phyloP scores from a whole-genome alignment of 345 rosid genomes.

The Eucalyptus marginata region DNA sequence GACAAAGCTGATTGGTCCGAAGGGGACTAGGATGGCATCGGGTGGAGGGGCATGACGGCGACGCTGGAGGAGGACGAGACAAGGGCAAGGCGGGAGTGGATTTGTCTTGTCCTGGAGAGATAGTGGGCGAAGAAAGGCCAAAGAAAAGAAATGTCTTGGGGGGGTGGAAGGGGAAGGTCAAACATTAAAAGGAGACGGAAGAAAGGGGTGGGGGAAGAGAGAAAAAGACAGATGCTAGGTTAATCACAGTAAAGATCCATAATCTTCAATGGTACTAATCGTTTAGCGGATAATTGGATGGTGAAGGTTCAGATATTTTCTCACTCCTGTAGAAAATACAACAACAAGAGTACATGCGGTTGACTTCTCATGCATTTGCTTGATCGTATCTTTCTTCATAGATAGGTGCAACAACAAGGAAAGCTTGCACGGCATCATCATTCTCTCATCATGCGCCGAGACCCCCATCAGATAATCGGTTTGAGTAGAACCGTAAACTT shows the following conservation, averaged over 20 bases:
- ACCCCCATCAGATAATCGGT: background rate
- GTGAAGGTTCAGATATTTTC: background rate
- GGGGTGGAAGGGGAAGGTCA: background rate
- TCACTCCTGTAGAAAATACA: background rate
- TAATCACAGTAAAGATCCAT: background rate
- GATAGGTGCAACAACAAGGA: background rate
- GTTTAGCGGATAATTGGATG: background rate
- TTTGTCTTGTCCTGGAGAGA: too few species aligned
- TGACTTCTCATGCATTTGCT: background rate
- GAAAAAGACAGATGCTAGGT: background rate
- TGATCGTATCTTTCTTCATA: background rate
- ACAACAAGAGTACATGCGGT: background rate
- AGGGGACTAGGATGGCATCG: too few species aligned
- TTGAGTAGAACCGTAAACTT: background rate
- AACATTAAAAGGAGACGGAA: background rate
- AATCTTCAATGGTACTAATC: background rate
- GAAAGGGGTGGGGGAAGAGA: background rate
- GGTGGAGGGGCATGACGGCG: too few species aligned
- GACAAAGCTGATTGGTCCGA: background rate
- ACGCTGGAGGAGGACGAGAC: too few species aligned
- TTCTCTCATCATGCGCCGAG: background rate
- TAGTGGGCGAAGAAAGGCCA: background rate
- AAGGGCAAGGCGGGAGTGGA: too few species aligned
- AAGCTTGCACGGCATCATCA: background rate
- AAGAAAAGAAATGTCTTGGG: background rate